Conservation (phyloP, 768 basidiomycete genomes). For the Suillus plorans region DNA sequence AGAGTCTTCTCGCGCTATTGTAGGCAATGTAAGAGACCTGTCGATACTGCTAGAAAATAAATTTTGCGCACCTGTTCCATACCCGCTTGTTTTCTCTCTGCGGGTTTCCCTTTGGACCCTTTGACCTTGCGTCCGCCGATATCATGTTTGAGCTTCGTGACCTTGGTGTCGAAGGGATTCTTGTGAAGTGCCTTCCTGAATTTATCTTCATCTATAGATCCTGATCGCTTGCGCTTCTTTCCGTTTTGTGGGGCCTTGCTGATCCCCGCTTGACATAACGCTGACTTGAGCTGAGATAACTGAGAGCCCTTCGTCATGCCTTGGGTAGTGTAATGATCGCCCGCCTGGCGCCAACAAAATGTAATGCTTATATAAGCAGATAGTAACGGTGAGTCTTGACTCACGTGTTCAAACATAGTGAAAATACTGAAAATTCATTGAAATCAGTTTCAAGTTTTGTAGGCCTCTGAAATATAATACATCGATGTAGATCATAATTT, state of each 20-base stretch:
- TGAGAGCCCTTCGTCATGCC: conserved; percentile 84
- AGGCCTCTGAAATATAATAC: too few relatives aligned
- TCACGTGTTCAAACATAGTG: too few relatives aligned
- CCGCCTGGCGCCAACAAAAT: background rate
- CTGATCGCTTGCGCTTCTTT: conserved; percentile 68
- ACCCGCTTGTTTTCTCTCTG: conserved; percentile 48
- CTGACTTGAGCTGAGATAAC: conserved; percentile 85
- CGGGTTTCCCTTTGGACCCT: conserved; percentile 79
- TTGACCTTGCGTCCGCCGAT: conserved; percentile 87
- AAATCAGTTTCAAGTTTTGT: too few relatives aligned
- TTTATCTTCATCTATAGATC: conserved; percentile 71
- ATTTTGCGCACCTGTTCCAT: background rate
- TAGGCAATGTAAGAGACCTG: background rate
- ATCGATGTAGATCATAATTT: too few relatives aligned
- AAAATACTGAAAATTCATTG: too few relatives aligned
- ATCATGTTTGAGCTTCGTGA: conserved; percentile 90
- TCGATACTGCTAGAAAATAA: background rate
- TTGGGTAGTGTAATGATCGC: background rate
- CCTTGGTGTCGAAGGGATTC: conserved; percentile 93
- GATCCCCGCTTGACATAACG: conserved; percentile 79
- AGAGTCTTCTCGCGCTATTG: conserved; percentile 43
- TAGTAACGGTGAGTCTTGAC: too few relatives aligned
- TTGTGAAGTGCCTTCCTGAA: conserved; percentile 57
- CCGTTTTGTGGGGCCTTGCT: conserved; percentile 52
- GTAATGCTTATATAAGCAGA: background rate